These are phyloP conservation scores for Colletotrichum ledebouriae DNA, from an alignment of 2,329 filamentous ascomycete genomes.

Conservation along the genomic window DNA sequence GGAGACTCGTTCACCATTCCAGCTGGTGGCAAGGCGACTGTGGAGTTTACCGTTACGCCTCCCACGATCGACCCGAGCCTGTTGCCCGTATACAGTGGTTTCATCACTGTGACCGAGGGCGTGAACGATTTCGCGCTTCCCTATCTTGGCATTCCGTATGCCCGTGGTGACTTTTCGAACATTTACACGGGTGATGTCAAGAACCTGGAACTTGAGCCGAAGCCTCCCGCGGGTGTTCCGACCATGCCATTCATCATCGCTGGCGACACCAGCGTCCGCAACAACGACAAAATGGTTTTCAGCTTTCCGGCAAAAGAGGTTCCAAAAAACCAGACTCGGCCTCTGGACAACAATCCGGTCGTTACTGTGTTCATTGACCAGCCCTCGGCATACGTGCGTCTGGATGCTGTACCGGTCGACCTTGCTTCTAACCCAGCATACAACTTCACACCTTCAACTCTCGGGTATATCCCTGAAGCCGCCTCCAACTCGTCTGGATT, in stretches of 20 bases:
- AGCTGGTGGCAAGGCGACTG: conserved; percentile 17
- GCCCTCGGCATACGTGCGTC: conserved; percentile 26
- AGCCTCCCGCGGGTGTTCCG: conserved; percentile 17
- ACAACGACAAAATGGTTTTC: conserved; percentile 23
- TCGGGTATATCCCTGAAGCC: conserved; percentile 7
- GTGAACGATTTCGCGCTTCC: conserved; percentile 12
- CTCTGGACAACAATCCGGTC: conserved; percentile 19
- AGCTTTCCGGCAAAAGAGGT: conserved; percentile 31
- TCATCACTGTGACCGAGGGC: conserved; percentile 26
- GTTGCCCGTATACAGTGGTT: conserved; percentile 29
- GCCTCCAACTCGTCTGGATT: not conserved
- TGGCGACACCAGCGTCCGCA: conserved; percentile 19
- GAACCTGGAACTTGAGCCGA: not conserved
- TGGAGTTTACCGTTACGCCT: conserved; percentile 11
- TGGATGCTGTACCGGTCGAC: conserved; percentile 28
- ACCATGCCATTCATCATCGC: conserved; percentile 23
- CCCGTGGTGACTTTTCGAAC: conserved; percentile 2
- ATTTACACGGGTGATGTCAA: conserved; percentile 23
- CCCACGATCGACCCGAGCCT: conserved; percentile 19
- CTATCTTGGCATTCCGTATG: conserved; percentile 29
- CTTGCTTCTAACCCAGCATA: conserved; percentile 21
- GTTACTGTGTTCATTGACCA: conserved; percentile 25
- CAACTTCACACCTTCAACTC: conserved; percentile 25
- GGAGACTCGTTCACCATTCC: conserved; percentile 19
- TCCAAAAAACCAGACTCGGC: not conserved